These are phyloP conservation scores for Psilocybe tampanensis DNA, from an alignment of 768 basidiomycete species.

Conservation along the genomic window DNA sequence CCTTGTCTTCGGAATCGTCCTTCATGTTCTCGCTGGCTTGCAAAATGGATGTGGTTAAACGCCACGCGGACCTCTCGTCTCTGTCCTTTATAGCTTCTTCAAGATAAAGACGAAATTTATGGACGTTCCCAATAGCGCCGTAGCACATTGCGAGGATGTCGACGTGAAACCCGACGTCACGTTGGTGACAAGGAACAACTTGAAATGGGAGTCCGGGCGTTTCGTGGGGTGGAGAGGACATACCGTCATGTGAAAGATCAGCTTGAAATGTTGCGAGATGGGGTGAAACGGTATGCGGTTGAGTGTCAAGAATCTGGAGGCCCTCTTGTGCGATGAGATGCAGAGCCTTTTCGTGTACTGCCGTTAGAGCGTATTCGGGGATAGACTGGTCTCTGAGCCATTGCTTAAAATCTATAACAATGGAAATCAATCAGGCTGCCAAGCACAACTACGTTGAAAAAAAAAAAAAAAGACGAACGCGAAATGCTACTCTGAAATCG, in stretches of 20 bases:
- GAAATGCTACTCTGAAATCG: conserved; percentile 8
- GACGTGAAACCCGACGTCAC: conserved; percentile 25
- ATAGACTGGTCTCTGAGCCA: conserved; percentile 34
- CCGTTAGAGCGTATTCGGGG: conserved; percentile 30
- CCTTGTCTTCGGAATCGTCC: too few relatives aligned
- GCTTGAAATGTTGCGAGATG: too few relatives aligned
- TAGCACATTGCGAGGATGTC: conserved; percentile 45
- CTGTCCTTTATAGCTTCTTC: neutral
- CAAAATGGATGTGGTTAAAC: neutral
- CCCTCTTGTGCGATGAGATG: conserved; percentile 34
- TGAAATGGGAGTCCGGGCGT: neutral
- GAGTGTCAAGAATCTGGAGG: conserved; percentile 28
- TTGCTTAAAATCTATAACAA: conserved; percentile 30
- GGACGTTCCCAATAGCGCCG: conserved; percentile 38
- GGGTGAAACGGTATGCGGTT: too few relatives aligned
- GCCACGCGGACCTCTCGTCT: neutral
- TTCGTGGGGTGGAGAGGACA: too few relatives aligned
- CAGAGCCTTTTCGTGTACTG: conserved; percentile 32
- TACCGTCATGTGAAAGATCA: too few relatives aligned
- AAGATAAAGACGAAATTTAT: conserved; percentile 27
- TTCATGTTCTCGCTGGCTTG: neutral
- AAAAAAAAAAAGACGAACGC: too few relatives aligned
- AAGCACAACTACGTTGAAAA: conserved; percentile 5
- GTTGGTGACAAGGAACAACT: neutral
- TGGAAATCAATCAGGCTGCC: conserved; percentile 11